These are phyloP conservation scores for Parietaria judaica DNA, from an alignment of 306 rosid species.

Conservation along the genomic window DNA sequence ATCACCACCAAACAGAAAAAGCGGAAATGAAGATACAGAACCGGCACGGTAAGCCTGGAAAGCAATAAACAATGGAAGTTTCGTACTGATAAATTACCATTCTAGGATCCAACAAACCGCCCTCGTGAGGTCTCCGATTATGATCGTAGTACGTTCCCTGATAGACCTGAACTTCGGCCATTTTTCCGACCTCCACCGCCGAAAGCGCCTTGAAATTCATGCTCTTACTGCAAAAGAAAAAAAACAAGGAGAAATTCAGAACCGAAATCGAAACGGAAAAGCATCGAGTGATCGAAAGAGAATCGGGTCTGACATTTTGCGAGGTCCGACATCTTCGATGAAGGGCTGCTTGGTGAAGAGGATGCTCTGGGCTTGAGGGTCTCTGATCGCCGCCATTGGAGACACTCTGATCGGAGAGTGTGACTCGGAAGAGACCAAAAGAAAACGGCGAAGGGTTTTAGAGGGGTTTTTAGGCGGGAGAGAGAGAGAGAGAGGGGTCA, in stretches of 20 bases:
- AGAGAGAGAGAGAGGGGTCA: not conserved
- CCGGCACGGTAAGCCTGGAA: not conserved
- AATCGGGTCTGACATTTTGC: conserved; percentile 3
- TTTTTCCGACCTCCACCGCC: conserved; percentile 49
- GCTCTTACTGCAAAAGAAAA: conserved; percentile 42
- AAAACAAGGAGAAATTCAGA: not conserved
- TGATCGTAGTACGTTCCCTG: conserved; percentile 44
- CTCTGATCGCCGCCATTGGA: conserved; percentile 2
- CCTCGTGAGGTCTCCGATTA: conserved; percentile 25
- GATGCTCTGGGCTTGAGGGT: conserved; percentile 4
- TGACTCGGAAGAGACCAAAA: not conserved
- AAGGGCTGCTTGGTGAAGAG: conserved; percentile 9
- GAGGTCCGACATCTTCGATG: conserved; percentile 7
- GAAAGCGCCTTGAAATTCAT: conserved; percentile 55
- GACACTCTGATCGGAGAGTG: not conserved
- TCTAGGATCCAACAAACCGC: conserved; percentile 77
- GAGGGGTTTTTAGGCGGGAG: conserved; percentile 14
- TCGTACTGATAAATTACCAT: conserved; percentile 38
- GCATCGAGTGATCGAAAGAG: not conserved
- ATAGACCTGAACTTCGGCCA: conserved; percentile 66
- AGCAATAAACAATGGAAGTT: not conserved
- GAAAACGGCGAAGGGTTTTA: conserved; percentile 2
- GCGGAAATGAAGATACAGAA: not conserved
- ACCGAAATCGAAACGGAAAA: not conserved
- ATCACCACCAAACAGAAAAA: not conserved